Evolutionary conservation across 2,329 filamentous ascomycete species (phyloP).

Genomic region (Colletotrichum limetticola): DNA sequence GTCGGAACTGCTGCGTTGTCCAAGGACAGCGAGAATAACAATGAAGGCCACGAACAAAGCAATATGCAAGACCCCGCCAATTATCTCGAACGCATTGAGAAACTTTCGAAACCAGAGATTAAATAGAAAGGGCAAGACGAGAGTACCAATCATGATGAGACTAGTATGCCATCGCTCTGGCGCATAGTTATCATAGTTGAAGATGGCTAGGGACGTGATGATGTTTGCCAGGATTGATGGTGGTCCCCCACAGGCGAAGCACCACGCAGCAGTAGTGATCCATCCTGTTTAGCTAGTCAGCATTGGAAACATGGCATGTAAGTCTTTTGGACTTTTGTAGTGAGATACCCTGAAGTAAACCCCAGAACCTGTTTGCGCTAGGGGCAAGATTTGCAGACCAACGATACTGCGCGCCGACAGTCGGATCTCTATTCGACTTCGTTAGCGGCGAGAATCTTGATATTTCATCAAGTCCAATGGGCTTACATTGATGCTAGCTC

Average conservation of each 20-base stretch:
- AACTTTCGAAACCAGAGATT: not conserved
- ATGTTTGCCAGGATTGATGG: not conserved
- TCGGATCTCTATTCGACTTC: not conserved
- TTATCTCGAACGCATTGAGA: not conserved
- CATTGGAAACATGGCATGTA: too few species aligned
- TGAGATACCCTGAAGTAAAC: not conserved
- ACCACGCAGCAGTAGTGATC: not conserved
- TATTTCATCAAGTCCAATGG: too few species aligned
- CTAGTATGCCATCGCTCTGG: not conserved
- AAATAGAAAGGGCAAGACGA: not conserved
- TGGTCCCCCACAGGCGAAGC: constrained; percentile 4
- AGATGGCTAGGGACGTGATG: not conserved
- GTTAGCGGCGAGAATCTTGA: not conserved
- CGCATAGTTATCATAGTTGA: not conserved
- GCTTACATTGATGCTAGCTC: not conserved
- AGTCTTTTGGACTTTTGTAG: too few species aligned
- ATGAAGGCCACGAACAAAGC: not conserved
- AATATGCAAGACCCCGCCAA: not conserved
- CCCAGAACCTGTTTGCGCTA: not conserved
- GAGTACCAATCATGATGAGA: not conserved
- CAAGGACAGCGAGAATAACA: not conserved
- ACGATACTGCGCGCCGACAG: not conserved
- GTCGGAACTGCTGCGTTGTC: not conserved
- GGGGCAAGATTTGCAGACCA: not conserved
- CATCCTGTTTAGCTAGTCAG: not conserved